phyloP scores from a whole-genome alignment of 345 rosid genomes.

The Reutealis trisperma region DNA sequence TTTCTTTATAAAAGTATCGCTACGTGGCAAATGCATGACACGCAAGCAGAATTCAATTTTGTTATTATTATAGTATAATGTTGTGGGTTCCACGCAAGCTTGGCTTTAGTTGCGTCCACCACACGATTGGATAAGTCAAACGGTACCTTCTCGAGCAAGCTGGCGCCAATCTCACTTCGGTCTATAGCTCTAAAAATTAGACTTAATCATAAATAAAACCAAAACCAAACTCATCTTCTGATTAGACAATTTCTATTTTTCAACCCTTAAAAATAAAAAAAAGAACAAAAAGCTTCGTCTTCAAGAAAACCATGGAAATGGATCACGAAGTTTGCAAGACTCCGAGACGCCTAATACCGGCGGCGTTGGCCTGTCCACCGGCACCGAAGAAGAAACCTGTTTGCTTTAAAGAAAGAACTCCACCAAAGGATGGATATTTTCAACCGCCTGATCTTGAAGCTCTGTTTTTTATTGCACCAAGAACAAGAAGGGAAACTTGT shows the following conservation, averaged over 20 bases:
- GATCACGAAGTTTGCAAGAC: conserved; percentile 49
- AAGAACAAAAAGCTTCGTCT: background rate
- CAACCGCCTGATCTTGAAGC: conserved; percentile 72
- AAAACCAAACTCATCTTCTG: background rate
- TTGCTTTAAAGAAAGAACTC: conserved; percentile 21
- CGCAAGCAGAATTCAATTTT: background rate
- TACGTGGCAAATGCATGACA: background rate
- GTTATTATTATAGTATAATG: no score
- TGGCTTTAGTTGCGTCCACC: conserved; percentile 25
- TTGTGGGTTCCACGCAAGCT: conserved; percentile 14
- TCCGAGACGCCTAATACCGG: conserved; percentile 51
- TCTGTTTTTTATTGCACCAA: conserved; percentile 40
- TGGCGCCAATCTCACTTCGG: background rate
- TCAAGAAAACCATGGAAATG: conserved; percentile 15
- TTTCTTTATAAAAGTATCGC: no score
- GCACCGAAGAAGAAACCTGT: conserved; percentile 60
- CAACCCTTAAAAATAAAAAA: no score
- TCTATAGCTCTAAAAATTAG: background rate
- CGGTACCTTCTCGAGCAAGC: conserved; percentile 43
- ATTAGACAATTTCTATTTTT: no score
- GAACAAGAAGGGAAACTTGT: conserved; percentile 36
- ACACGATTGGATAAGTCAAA: conserved; percentile 31
- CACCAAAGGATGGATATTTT: conserved; percentile 65
- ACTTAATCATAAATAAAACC: background rate
- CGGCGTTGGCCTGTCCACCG: conserved; percentile 49